Evolutionary conservation across 192 early-diverging fungal species (phyloP).

Genomic region (Umbelopsis sp.): DNA sequence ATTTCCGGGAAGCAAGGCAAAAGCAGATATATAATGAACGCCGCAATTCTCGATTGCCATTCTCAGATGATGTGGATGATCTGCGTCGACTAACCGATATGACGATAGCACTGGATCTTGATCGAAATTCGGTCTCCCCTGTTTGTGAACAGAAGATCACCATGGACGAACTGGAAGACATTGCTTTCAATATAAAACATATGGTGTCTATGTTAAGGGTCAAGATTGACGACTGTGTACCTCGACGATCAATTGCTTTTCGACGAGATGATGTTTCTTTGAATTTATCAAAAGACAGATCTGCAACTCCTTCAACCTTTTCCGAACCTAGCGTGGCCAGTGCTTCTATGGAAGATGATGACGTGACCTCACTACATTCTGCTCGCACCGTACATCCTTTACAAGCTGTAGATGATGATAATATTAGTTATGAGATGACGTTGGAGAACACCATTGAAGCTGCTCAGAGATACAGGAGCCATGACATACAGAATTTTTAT

Average conservation of each 20-base stretch:
- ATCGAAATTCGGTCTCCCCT: background rate
- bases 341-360: constrained; percentile 8
- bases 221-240: constrained; percentile 10
- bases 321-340: background rate
- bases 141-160: background rate
- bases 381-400: constrained; percentile 7
- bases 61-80: background rate
- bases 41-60: background rate
- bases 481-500: background rate
- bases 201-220: constrained; percentile 6
- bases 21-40: constrained; percentile 2
- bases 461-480: background rate
- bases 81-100: background rate
- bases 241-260: background rate
- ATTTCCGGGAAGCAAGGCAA: background rate
- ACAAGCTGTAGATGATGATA: constrained; percentile 1
- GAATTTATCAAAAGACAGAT: background rate
- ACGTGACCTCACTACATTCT: background rate
- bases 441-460: constrained; percentile 8
- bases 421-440: background rate
- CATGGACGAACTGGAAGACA: background rate
- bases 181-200: background rate
- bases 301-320: background rate
- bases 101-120: background rate
- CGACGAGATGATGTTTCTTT: background rate